Base-by-base conservation (phyloP, 2,329 filamentous ascomycete genomes). In the Colletotrichum echinochloae region DNA sequence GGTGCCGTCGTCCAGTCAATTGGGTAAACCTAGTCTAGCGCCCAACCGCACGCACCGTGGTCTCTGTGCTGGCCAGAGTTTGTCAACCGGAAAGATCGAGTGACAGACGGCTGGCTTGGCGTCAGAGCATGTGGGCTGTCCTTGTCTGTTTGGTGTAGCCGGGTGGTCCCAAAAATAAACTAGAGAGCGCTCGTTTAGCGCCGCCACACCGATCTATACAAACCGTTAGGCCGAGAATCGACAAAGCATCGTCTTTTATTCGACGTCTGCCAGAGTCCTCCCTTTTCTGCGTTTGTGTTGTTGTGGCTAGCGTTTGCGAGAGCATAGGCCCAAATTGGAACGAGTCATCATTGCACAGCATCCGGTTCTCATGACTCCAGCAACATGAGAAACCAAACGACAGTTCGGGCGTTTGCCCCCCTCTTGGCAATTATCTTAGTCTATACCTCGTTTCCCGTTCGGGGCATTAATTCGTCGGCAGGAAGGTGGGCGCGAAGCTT, bases 41-140 rank as follows among this genome's bases (percentile, higher is more conserved):
- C 66, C 39, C 33, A 20, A 20, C 48, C 37, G 35, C 57, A 9
- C 56, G 56, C 9, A n/a, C 41, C 57, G 3, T 46, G 30, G 26
- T 48, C 46, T 51, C 46, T 51, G 26, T 48, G 37, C 30, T 48
- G 46, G 23, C 26, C 44, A 11, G n/a, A 18, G 28, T 20, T 37
- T 55, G 51, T 23, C 51, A 54, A 12, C 18, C 30, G 23, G 20
- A 41, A 49, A 60, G 23, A 65, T 69, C 52, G 59, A 65, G 65
- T 60, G 65, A 69, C 65, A 65, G 52, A 28, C 59, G 39, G 18
- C n/a, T n/a, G 63, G 64, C 9, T 67, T 26, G 39, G 26, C 30
- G 67, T n/a, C 35, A 33, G n/a, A 60, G 14, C 52, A 37, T 54
- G 46, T 46, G n/a, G 49, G 33, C 26, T 49, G 11, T 11, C 0